Percentiles rank a stretch among this genome's conserved stretches.
Conservation (phyloP, 2,329 filamentous ascomycete genomes). For the Alternaria rosae region DNA sequence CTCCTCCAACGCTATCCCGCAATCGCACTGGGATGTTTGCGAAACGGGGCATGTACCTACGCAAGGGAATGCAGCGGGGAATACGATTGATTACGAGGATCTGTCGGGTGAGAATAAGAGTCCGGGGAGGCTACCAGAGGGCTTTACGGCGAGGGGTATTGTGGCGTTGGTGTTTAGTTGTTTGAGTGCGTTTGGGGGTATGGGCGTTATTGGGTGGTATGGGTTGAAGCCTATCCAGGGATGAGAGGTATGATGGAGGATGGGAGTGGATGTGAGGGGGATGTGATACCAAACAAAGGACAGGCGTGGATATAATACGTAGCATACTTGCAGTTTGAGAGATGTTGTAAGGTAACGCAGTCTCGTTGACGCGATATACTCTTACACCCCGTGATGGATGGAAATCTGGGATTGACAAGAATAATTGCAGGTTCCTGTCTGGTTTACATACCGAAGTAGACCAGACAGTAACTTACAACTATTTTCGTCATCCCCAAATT, state of each 20-base stretch:
- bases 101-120: slow-evolving; percentile 59
- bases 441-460: too few relatives aligned
- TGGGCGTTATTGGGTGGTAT: slow-evolving; percentile 73
- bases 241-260: background rate
- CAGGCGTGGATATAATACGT: background rate
- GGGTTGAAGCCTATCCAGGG: slow-evolving; percentile 54
- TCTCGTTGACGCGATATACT: background rate
- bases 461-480: too few relatives aligned
- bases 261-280: background rate
- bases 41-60: slow-evolving; percentile 59
- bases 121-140: slow-evolving; percentile 66
- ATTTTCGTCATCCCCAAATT: too few relatives aligned
- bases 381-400: background rate
- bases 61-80: slow-evolving; percentile 77
- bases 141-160: slow-evolving; percentile 75
- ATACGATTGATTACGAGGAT: slow-evolving; percentile 69
- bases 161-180: slow-evolving; percentile 78
- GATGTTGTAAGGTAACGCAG: background rate
- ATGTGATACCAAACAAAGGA: background rate
- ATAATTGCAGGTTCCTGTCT: too few relatives aligned
- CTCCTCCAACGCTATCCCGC: slow-evolving; percentile 58
- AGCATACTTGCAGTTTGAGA: background rate
- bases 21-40: slow-evolving; percentile 68
- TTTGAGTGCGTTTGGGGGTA: slow-evolving; percentile 71
- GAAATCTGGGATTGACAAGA: too few relatives aligned